Evolutionary conservation across 352 stramenopile species (phyloP).

Genomic region (Blastocystis hominis): DNA sequence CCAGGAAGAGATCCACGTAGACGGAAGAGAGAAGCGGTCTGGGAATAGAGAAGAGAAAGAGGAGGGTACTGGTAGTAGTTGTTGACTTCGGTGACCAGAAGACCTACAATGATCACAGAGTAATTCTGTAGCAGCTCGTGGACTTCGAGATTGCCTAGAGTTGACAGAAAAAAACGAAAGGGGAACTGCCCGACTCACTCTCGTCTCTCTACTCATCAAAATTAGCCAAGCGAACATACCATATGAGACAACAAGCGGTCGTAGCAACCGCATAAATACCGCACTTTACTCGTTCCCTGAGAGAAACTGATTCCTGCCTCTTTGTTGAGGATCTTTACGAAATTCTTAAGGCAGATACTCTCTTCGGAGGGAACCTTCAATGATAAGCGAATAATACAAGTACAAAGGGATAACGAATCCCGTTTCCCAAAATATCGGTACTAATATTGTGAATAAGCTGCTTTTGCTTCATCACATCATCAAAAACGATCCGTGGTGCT

Average conservation of each 20-base stretch:
- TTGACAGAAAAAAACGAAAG: background rate
- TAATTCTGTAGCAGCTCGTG: background rate
- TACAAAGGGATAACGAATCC: constrained; percentile 17
- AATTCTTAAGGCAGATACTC: background rate
- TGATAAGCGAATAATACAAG: background rate
- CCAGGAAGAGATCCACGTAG: too few species aligned
- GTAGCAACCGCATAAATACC: constrained; percentile 20
- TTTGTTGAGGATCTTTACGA: background rate
- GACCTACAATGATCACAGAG: background rate
- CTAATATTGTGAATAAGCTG: constrained; percentile 17
- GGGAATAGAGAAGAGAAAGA: background rate
- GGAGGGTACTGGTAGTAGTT: constrained; percentile 29
- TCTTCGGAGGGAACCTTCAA: background rate
- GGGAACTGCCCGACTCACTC: background rate
- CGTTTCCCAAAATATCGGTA: background rate
- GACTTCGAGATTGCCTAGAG: background rate
- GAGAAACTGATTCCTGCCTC: background rate
- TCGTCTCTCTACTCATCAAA: background rate
- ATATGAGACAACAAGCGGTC: background rate
- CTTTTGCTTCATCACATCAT: background rate
- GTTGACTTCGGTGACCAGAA: background rate
- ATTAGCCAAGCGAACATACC: background rate
- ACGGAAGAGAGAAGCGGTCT: too few species aligned
- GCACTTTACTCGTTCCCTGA: background rate
- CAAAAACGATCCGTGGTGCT: background rate